Conservation (phyloP, 1,139 yeast species). For the Zhuliangozyma parablackwelliae region DNA sequence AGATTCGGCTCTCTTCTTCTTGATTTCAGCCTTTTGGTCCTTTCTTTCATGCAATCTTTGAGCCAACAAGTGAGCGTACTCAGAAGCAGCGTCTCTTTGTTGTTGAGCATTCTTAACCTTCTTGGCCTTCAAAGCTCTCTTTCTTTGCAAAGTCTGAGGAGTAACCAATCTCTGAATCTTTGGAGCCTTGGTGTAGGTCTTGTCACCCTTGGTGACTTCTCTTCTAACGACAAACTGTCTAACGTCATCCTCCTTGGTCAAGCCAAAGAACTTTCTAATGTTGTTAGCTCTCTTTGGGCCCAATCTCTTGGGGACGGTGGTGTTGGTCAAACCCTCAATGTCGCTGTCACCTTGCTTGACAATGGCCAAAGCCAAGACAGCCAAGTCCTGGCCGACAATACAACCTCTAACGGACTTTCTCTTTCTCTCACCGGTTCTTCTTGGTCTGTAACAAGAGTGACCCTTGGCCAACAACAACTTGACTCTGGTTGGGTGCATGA, state of each 20-base stretch:
- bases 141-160: conserved; percentile 98
- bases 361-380: conserved; percentile 89
- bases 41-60: conserved; percentile 97
- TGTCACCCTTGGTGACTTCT: conserved; percentile 96
- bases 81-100: conserved; percentile 99
- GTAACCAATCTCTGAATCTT: conserved; percentile 99
- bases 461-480: conserved; percentile 91
- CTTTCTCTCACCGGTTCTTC: conserved; percentile 99
- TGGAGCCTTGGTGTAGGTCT: conserved; percentile 99
- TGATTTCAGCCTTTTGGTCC: conserved; percentile 96
- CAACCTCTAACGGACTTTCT: conserved; percentile 99
- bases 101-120: conserved; percentile 97
- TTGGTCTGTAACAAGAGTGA: conserved; percentile 99
- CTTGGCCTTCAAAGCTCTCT: conserved; percentile 93
- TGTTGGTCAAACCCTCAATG: conserved; percentile 92
- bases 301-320: conserved; percentile 95
- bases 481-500: conserved; percentile 99
- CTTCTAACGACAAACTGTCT: conserved; percentile 96
- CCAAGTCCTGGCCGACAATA: conserved; percentile 95
- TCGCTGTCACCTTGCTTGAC: conserved; percentile 97
- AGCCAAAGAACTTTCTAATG: conserved; percentile 99
- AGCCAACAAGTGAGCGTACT: conserved; percentile 98
- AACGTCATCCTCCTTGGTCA: conserved; percentile 95
- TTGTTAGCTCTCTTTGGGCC: conserved; percentile 99
- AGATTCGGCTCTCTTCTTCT: conserved; percentile 99